Conservation (phyloP, 2,329 filamentous ascomycete species). For the Penicillium italicum region DNA sequence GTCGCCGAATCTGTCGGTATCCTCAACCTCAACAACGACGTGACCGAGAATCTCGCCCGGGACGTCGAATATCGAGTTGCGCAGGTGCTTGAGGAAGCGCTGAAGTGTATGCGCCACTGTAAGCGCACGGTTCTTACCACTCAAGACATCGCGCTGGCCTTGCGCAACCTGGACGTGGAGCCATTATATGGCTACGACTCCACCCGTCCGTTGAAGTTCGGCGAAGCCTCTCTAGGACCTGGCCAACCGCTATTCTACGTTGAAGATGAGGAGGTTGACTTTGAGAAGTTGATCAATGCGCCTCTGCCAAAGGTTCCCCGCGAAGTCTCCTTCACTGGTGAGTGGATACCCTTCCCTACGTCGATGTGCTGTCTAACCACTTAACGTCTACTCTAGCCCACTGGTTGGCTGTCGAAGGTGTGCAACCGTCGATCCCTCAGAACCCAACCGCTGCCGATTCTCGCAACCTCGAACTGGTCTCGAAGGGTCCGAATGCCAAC, state of each 20-base stretch:
- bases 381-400: constrained; percentile 59
- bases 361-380: neutral
- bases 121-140: constrained; percentile 84
- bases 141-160: constrained; percentile 81
- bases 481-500: constrained; percentile 86
- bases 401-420: constrained; percentile 96
- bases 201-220: constrained; percentile 80
- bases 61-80: constrained; percentile 94
- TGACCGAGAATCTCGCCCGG: constrained; percentile 79
- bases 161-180: constrained; percentile 85
- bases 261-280: constrained; percentile 97
- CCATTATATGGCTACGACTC: constrained; percentile 96
- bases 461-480: constrained; percentile 76
- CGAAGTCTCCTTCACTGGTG: constrained; percentile 88
- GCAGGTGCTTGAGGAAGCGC: constrained; percentile 86
- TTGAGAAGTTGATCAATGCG: constrained; percentile 97
- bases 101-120: constrained; percentile 93
- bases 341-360: constrained; percentile 20
- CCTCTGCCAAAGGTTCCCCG: constrained; percentile 90
- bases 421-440: constrained; percentile 92
- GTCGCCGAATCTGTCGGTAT: constrained; percentile 96
- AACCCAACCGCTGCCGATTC: constrained; percentile 87
- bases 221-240: constrained; percentile 87
- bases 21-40: constrained; percentile 73
- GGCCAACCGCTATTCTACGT: constrained; percentile 96